phyloP scores from a whole-genome alignment of 106 monocot genomes.

The Hemerocallis citrina region DNA sequence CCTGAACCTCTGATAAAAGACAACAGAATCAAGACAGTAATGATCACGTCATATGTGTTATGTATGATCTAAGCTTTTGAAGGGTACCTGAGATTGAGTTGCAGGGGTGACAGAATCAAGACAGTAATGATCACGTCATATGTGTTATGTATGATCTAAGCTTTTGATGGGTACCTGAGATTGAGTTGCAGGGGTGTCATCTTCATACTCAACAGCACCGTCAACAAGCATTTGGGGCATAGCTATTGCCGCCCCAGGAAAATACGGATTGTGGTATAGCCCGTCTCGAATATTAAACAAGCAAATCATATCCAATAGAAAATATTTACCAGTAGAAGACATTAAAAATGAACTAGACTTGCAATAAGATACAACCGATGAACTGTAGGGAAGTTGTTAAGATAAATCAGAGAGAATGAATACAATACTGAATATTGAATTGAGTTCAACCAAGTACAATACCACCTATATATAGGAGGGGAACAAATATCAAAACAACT shows the following conservation, averaged over 20 bases:
- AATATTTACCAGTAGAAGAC: too few species aligned
- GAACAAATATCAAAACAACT: too few species aligned
- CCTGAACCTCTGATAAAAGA: too few species aligned
- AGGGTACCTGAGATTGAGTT: constrained; percentile 82
- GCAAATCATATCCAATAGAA: too few species aligned
- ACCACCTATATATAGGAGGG: too few species aligned
- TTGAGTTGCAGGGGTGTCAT: constrained; percentile 84
- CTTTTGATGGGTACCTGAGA: constrained; percentile 48
- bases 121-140: neutral
- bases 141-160: neutral
- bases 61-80: neutral
- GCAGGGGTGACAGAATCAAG: too few species aligned
- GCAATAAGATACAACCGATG: too few species aligned
- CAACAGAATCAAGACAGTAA: neutral
- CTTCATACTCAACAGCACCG: constrained; percentile 95
- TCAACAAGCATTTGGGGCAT: constrained; percentile 99
- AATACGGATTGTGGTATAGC: constrained; percentile 90
- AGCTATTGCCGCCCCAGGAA: constrained; percentile 93
- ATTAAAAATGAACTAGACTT: too few species aligned
- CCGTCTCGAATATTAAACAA: constrained; percentile 87
- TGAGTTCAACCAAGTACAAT: too few species aligned
- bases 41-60: neutral
- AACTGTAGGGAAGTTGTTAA: too few species aligned
- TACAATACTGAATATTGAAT: too few species aligned
- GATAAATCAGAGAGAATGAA: too few species aligned